Conservation (phyloP, 768 basidiomycete species). For the Hirschioporus abietinus region DNA sequence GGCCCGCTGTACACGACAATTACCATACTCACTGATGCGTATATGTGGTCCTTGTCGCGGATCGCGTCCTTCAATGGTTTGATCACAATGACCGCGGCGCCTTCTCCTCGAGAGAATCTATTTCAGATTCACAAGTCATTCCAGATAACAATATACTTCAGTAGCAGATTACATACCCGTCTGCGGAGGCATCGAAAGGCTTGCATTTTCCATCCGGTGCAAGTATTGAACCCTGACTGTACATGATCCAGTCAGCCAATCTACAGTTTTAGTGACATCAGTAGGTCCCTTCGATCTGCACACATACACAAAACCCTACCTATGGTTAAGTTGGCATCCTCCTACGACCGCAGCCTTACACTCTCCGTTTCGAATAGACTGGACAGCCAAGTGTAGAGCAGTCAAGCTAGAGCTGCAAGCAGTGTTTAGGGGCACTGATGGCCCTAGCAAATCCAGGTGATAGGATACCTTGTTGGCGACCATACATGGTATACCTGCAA, state of each 20-base stretch:
- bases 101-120: slow-evolving; percentile 26
- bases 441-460: slow-evolving; percentile 31
- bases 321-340: slow-evolving; percentile 14
- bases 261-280: slow-evolving; percentile 5
- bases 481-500: slow-evolving; percentile 29
- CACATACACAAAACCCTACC: slow-evolving; percentile 12
- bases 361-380: slow-evolving; percentile 14
- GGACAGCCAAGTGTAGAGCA: slow-evolving; percentile 14
- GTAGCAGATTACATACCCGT: slow-evolving; percentile 11
- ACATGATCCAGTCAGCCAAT: slow-evolving; percentile 4
- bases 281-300: slow-evolving; percentile 6
- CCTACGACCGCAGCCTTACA: slow-evolving; percentile 15
- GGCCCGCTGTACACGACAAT: background rate
- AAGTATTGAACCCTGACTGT: slow-evolving; percentile 28
- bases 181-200: slow-evolving; percentile 13
- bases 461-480: slow-evolving; percentile 39
- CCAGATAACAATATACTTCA: background rate
- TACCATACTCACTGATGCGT: background rate
- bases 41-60: slow-evolving; percentile 34
- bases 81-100: slow-evolving; percentile 32
- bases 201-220: slow-evolving; percentile 22
- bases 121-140: background rate
- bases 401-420: slow-evolving; percentile 29
- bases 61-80: slow-evolving; percentile 35
- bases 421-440: slow-evolving; percentile 45